Conservation (phyloP, 192 early-diverging fungal species). For the Podochytrium sp. region DNA sequence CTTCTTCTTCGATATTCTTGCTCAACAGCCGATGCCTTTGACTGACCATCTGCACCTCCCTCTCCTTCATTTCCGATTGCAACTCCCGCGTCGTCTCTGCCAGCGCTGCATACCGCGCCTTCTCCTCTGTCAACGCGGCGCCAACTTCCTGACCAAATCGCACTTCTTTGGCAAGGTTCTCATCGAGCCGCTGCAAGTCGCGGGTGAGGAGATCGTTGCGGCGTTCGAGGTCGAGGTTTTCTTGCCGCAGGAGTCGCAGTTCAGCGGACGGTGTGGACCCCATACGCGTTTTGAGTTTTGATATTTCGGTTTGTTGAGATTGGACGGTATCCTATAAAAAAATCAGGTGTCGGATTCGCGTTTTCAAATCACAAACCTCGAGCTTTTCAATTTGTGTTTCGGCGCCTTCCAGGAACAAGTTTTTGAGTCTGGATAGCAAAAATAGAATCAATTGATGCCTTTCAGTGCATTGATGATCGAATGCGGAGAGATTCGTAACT, state of each 20-base stretch:
- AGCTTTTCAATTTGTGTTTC: conserved; percentile 40
- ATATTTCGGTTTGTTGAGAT: conserved; percentile 28
- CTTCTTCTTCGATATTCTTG: conserved; percentile 51
- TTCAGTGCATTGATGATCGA: too few relatives aligned
- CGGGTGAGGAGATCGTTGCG: conserved; percentile 42
- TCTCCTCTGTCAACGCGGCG: conserved; percentile 40
- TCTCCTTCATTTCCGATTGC: conserved; percentile 48
- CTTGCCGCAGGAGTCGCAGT: conserved; percentile 41
- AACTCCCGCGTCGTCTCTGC: conserved; percentile 40
- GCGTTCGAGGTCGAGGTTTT: conserved; percentile 48
- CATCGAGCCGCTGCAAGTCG: conserved; percentile 43
- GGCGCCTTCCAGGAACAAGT: conserved; percentile 45
- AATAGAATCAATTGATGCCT: not conserved
- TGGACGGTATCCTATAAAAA: conserved; percentile 26
- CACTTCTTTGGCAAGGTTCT: conserved; percentile 42
- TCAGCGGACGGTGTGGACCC: conserved; percentile 33
- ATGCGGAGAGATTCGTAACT: conserved; percentile 31
- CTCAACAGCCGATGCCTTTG: conserved; percentile 45
- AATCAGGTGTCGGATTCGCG: not conserved
- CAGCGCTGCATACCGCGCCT: conserved; percentile 25
- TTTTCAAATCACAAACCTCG: conserved; percentile 37
- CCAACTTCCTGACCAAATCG: conserved; percentile 28
- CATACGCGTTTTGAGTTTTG: conserved; percentile 37
- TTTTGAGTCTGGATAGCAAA: too few relatives aligned
- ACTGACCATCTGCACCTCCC: conserved; percentile 44